Evolutionary conservation across 2,329 filamentous ascomycete species (phyloP).

Genomic region (Trichoderma hamatum): DNA sequence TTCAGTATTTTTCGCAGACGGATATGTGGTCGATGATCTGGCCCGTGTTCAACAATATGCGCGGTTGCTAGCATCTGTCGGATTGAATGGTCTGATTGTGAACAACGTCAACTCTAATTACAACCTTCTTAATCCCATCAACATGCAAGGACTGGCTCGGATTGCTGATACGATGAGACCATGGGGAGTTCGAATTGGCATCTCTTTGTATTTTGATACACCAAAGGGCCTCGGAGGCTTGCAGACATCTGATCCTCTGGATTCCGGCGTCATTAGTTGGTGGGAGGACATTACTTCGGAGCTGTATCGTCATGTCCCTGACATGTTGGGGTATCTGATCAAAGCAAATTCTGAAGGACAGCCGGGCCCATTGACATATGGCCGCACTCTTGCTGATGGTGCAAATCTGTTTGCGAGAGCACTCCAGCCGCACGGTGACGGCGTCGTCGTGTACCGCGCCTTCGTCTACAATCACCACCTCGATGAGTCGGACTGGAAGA

Average conservation of each 20-base stretch:
- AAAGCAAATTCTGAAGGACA: constrained; percentile 4
- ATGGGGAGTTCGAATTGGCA: constrained; percentile 4
- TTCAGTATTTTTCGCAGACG: neutral
- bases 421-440: neutral
- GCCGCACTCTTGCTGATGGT: neutral
- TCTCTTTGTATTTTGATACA: neutral
- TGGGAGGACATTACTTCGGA: constrained; percentile 2
- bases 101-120: constrained; percentile 7
- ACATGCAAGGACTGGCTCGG: neutral
- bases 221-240: neutral
- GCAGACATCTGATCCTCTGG: neutral
- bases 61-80: neutral
- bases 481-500: neutral
- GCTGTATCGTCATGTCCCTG: constrained; percentile 1
- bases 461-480: constrained; percentile 2
- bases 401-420: neutral
- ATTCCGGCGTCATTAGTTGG: neutral
- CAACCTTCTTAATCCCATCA: neutral
- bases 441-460: neutral
- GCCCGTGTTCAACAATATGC: neutral
- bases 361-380: neutral
- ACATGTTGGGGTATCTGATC: neutral
- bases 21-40: neutral
- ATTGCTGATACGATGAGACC: constrained; percentile 1
- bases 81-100: constrained; percentile 1